Base-by-base conservation (phyloP, 2,329 filamentous ascomycete genomes). In the Stemphylium lycopersici region DNA sequence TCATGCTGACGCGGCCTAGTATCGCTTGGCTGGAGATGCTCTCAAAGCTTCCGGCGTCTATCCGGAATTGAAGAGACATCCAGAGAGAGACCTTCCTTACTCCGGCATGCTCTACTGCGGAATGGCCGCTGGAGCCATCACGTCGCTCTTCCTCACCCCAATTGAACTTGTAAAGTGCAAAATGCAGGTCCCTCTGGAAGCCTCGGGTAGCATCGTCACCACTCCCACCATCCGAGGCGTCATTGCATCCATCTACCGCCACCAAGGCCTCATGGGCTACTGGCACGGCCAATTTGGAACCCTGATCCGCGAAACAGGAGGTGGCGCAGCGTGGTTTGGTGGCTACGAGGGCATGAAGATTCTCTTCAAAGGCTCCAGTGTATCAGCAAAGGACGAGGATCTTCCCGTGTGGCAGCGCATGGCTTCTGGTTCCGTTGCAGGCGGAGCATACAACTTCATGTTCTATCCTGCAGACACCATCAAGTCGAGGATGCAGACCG, bases 111-210 rank as follows among this genome's bases (percentile, higher is more conserved):
- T 91, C 73, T 78, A 87, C 46, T 96, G 91, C 15, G 95, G 95
- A 41, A 93, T 90, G 43, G 88, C 91, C 53, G 89, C 93, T 1
- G 95, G 95, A 31, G 89, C 90, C 34, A 90, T 96, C 68, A 96
- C 95, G 0, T 96, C 91, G 0, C 83, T 97, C 42, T 86, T 96
- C 29, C 85, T 99, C 58, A 99, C 95, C 0, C 95, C 95, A 0
- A 91, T 99, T 63, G 95, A 99, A 78, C 85, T 99, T 47, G 90
- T 99, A 72, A 99, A 99, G 78, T 99, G 95, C 84, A 96, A 95
- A 77, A 96, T 99, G 79, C 95, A 99, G 75, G 93, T 93, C 0
- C 91, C 84, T 13, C 51, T 78, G 4, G 71, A 78, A 42, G 63
- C 71, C 1, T 55, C 69, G 6, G 72, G 78, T 1, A 71, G 75